Percentiles rank a stretch among this genome's conserved stretches.
Conservation (phyloP, 192 early-diverging fungal species). For the Coemansia sp. region DNA sequence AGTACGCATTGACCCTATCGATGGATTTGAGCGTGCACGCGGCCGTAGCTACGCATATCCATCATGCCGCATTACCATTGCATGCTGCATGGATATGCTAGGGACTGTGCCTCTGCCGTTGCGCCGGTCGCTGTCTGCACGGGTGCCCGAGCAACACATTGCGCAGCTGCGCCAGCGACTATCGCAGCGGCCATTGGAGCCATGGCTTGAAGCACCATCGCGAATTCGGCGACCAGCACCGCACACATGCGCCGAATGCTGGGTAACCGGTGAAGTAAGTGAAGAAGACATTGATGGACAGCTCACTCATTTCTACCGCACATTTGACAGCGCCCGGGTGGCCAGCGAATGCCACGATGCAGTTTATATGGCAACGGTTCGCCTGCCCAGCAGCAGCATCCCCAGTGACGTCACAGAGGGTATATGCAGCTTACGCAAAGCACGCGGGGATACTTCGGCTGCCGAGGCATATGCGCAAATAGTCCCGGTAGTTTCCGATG, state of each 20-base stretch:
- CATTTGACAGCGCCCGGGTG: slow-evolving; percentile 14
- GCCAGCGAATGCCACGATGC: slow-evolving; percentile 11
- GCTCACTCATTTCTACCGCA: slow-evolving; percentile 13
- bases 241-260: not conserved
- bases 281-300: slow-evolving; percentile 25
- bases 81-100: slow-evolving; percentile 34
- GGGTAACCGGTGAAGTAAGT: slow-evolving; percentile 13
- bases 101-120: slow-evolving; percentile 43
- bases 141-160: slow-evolving; percentile 20
- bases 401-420: not conserved
- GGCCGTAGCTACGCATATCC: slow-evolving; percentile 16
- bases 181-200: slow-evolving; percentile 7
- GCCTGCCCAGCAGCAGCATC: not conserved
- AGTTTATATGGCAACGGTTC: not conserved
- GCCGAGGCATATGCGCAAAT: not conserved
- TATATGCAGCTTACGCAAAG: slow-evolving; percentile 36
- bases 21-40: slow-evolving; percentile 36
- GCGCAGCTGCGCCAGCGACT: slow-evolving; percentile 11
- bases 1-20: slow-evolving; percentile 44
- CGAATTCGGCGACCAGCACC: slow-evolving; percentile 2
- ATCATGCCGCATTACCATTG: slow-evolving; percentile 39
- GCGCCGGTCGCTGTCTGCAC: slow-evolving; percentile 32
- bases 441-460: slow-evolving; percentile 6
- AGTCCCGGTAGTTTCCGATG: slow-evolving; percentile 38
- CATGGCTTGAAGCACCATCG: slow-evolving; percentile 20